These are phyloP conservation scores for Sordaria brevicollis DNA, from an alignment of 495 filamentous ascomycete species.

Conservation along the genomic window DNA sequence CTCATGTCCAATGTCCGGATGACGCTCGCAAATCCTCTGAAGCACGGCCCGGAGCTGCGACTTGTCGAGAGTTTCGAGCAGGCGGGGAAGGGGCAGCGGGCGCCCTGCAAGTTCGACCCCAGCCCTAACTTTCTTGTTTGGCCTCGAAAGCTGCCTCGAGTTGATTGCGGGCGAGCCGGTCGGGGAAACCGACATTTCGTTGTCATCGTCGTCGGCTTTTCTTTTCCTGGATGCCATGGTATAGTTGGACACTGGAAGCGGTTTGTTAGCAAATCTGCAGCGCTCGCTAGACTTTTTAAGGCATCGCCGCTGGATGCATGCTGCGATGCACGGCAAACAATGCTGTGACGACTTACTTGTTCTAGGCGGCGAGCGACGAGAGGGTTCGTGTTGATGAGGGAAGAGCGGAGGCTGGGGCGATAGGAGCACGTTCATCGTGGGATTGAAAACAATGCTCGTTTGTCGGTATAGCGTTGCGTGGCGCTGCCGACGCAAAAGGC, in stretches of 20 bases:
- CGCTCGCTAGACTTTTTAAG: not conserved
- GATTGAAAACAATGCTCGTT: not conserved
- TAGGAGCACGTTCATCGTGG: slow-evolving; percentile 41
- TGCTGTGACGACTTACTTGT: slow-evolving; percentile 45
- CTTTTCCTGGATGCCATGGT: slow-evolving; percentile 58
- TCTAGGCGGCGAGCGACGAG: slow-evolving; percentile 59
- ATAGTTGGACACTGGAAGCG: slow-evolving; percentile 42
- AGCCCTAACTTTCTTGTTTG: slow-evolving; percentile 47
- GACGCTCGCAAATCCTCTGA: slow-evolving; percentile 77
- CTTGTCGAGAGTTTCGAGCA: slow-evolving; percentile 82
- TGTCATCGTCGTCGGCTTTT: slow-evolving; percentile 80
- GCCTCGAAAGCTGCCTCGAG: slow-evolving; percentile 51
- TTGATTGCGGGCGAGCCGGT: slow-evolving; percentile 64
- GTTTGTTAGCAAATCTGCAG: slow-evolving; percentile 15
- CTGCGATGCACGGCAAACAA: slow-evolving; percentile 1
- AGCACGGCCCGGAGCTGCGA: slow-evolving; percentile 73
- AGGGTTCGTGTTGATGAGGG: slow-evolving; percentile 64
- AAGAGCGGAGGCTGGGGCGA: slow-evolving; percentile 55
- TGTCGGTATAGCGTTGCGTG: not conserved
- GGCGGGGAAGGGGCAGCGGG: slow-evolving; percentile 68
- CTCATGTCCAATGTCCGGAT: slow-evolving; percentile 71
- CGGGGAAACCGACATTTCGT: slow-evolving; percentile 83
- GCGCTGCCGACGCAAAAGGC: not conserved
- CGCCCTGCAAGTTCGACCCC: slow-evolving; percentile 60
- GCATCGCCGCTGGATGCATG: not conserved